These are phyloP conservation scores for Sporothrix pseudoabietina DNA, from an alignment of 2,329 filamentous ascomycete species.

Conservation along the genomic window DNA sequence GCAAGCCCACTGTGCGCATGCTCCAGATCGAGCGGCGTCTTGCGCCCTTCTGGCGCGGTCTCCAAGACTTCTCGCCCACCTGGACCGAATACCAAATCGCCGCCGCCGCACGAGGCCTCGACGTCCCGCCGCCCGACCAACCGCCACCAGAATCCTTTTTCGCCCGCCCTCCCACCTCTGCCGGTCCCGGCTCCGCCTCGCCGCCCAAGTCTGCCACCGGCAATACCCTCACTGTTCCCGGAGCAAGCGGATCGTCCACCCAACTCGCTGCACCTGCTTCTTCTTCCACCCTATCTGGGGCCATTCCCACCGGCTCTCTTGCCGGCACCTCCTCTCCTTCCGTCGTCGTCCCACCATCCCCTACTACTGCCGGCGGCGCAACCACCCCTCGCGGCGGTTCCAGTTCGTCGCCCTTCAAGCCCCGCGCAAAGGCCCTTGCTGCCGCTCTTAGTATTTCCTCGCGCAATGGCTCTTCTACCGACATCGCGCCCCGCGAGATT, in stretches of 20 bases:
- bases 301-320: constrained; percentile 47
- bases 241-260: neutral
- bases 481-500: constrained; percentile 76
- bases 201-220: constrained; percentile 39
- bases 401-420: constrained; percentile 68
- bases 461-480: constrained; percentile 70
- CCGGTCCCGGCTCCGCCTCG: constrained; percentile 39
- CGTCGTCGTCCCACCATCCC: constrained; percentile 67
- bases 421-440: constrained; percentile 85
- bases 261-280: neutral
- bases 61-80: constrained; percentile 82
- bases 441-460: constrained; percentile 75
- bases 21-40: constrained; percentile 93
- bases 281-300: neutral
- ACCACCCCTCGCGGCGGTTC: constrained; percentile 47
- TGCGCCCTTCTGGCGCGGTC: constrained; percentile 92
- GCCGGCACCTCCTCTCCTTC: constrained; percentile 74
- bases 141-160: constrained; percentile 70
- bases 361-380: constrained; percentile 51
- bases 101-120: constrained; percentile 79
- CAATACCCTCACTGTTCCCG: constrained; percentile 67
- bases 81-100: constrained; percentile 98
- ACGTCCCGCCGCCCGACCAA: constrained; percentile 81
- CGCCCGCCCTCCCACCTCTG: constrained; percentile 49
- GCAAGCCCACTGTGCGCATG: constrained; percentile 82